These are phyloP conservation scores for Cylindrotheca fusiformis DNA, from an alignment of 108 stramenopile genomes.

Conservation along the genomic window DNA sequence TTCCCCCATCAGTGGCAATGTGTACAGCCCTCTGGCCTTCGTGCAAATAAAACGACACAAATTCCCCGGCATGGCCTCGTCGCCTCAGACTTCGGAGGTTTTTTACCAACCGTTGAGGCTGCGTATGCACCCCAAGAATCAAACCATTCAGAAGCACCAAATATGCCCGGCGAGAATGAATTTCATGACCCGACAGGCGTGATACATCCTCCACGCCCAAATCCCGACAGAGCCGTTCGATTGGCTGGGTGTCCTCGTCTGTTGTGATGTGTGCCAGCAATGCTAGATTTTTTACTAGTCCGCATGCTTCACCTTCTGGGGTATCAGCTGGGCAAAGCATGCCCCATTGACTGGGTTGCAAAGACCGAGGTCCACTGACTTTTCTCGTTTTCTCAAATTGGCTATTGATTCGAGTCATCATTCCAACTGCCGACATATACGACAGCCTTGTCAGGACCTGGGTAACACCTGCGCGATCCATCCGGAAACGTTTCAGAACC, in stretches of 20 bases:
- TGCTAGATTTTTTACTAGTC: constrained; percentile 95
- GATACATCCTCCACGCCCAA: constrained; percentile 94
- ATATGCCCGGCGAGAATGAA: constrained; percentile 76
- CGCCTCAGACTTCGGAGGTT: constrained; percentile 84
- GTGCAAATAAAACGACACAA: constrained; percentile 96
- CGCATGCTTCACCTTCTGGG: constrained; percentile 97
- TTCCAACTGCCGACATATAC: constrained; percentile 94
- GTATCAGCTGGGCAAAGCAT: constrained; percentile 98
- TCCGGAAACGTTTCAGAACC: constrained; percentile 97
- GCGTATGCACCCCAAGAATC: constrained; percentile 86
- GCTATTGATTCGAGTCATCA: constrained; percentile 98
- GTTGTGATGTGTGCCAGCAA: constrained; percentile 96
- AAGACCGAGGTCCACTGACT: constrained; percentile 94
- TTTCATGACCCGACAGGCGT: constrained; percentile 87
- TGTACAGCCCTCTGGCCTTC: constrained; percentile 93
- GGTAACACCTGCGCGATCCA: constrained; percentile 98
- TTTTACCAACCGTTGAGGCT: constrained; percentile 70
- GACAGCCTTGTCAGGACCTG: constrained; percentile 92
- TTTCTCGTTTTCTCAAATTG: constrained; percentile 98
- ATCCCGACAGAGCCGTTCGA: constrained; percentile 90
- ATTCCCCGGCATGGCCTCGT: constrained; percentile 90
- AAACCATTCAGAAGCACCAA: constrained; percentile 97
- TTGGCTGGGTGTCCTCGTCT: constrained; percentile 90
- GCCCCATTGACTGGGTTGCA: constrained; percentile 99
- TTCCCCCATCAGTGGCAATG: constrained; percentile 97